Conservation (phyloP, 2,329 filamentous ascomycete species). For the Bisporella sp. region DNA sequence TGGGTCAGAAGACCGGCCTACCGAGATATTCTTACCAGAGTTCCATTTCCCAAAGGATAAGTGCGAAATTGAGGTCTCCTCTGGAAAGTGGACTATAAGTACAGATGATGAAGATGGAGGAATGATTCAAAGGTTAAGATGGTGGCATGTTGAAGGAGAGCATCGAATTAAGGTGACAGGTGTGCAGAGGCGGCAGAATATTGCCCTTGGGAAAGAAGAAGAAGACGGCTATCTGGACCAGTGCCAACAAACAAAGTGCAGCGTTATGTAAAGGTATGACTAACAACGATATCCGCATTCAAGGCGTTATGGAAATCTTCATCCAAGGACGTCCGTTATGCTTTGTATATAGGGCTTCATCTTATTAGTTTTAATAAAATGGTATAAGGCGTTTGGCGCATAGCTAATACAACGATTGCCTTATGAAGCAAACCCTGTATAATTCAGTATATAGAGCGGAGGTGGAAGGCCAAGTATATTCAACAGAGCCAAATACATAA, state of each 20-base stretch:
- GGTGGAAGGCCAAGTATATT: no score
- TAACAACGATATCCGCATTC: constrained; percentile 5
- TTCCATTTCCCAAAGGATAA: constrained; percentile 81
- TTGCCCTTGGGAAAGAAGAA: constrained; percentile 42
- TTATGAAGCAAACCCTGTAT: no score
- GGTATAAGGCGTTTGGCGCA: no score
- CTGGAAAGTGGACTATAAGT: constrained; percentile 85
- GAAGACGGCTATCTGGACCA: constrained; percentile 75
- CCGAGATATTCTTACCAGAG: constrained; percentile 78
- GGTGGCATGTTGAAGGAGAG: constrained; percentile 88
- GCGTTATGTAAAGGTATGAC: constrained; percentile 36
- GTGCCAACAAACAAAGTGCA: constrained; percentile 43
- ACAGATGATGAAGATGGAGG: constrained; percentile 63
- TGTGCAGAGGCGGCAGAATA: constrained; percentile 56
- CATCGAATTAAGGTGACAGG: constrained; percentile 75
- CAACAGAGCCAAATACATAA: no score
- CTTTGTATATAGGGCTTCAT: no score
- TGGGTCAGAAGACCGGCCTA: constrained; percentile 60
- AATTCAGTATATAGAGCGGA: no score
- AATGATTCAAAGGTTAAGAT: constrained; percentile 69
- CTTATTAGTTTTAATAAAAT: no score
- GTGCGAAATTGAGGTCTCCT: constrained; percentile 67
- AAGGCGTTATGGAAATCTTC: constrained; percentile 3
- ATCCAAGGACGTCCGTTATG: background rate
- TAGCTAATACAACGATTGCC: no score